phyloP scores from a whole-genome alignment of 2,329 filamentous ascomycete genomes.

The Hypoxylon sp. region DNA sequence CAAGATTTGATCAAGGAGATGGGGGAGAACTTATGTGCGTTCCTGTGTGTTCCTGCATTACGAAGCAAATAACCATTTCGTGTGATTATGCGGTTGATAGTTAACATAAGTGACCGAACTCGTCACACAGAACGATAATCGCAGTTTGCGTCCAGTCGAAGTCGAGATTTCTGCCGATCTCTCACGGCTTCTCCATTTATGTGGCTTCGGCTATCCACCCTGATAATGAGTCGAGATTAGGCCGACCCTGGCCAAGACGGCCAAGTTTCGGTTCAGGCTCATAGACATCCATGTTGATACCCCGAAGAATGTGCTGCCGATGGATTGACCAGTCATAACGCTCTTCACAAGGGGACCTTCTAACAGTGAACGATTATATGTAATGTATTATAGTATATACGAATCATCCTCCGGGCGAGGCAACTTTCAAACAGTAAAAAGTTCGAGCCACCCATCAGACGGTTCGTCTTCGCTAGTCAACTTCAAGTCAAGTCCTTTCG shows the following conservation, averaged over 20 bases:
- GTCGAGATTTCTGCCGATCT: conserved; percentile 35
- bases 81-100: conserved; percentile 36
- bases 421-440: conserved; percentile 29
- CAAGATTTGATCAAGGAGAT: conserved; percentile 37
- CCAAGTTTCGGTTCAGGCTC: conserved; percentile 41
- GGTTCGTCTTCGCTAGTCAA: conserved; percentile 35
- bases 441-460: conserved; percentile 26
- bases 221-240: conserved; percentile 45
- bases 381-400: conserved; percentile 33
- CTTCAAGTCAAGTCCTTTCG: conserved; percentile 38
- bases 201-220: conserved; percentile 40
- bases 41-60: conserved; percentile 38
- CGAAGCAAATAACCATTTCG: conserved; percentile 30
- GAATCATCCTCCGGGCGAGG: conserved; percentile 15
- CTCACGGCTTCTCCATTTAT: conserved; percentile 38
- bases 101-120: conserved; percentile 32
- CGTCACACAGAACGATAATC: conserved; percentile 40
- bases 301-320: conserved; percentile 36
- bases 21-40: conserved; percentile 13
- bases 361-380: conserved; percentile 30
- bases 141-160: conserved; percentile 27
- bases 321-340: conserved; percentile 40
- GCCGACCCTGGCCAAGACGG: conserved; percentile 39
- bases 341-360: conserved; percentile 35
- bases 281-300: conserved; percentile 34